Conservation (phyloP, 163 green algal genomes). For the Volvox carteri region DNA sequence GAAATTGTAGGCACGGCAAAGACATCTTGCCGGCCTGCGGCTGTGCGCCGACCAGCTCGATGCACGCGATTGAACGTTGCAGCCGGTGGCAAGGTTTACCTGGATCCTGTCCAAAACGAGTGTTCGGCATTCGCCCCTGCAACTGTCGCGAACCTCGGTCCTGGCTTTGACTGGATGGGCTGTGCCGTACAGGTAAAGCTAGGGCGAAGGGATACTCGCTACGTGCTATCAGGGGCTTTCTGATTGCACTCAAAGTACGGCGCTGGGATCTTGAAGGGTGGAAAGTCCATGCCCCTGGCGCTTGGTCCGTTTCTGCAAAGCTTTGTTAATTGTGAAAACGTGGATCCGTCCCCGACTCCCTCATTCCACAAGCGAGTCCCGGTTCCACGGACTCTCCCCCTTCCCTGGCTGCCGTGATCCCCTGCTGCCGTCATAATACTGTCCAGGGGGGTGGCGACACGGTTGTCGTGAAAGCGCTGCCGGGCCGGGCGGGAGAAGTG, state of each 20-base stretch:
- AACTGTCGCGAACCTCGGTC: conserved; percentile 97
- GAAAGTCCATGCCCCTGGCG: too few relatives aligned
- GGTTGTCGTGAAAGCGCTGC: conserved; percentile 83
- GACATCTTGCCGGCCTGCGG: not conserved
- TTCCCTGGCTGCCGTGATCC: too few relatives aligned
- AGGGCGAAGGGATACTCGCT: too few relatives aligned
- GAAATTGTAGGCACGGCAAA: not conserved
- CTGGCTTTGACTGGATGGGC: conserved; percentile 99
- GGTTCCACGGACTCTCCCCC: too few relatives aligned
- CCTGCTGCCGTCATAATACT: too few relatives aligned
- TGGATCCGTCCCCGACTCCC: too few relatives aligned
- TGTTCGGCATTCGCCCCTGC: conserved; percentile 92
- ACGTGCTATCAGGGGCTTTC: too few relatives aligned
- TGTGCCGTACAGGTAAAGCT: conserved; percentile 92
- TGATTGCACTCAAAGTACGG: too few relatives aligned
- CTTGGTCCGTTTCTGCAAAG: too few relatives aligned
- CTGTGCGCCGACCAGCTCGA: conserved; percentile 9
- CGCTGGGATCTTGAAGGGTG: too few relatives aligned
- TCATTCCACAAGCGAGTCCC: too few relatives aligned
- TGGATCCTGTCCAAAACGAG: conserved; percentile 71
- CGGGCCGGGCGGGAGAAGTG: conserved; percentile 82
- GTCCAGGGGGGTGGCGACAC: conserved; percentile 91
- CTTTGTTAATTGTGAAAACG: too few relatives aligned
- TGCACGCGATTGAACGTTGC: conserved; percentile 23
- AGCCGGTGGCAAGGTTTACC: conserved; percentile 70